phyloP scores from a whole-genome alignment of 345 rosid species.

The Moringa oleifera region DNA sequence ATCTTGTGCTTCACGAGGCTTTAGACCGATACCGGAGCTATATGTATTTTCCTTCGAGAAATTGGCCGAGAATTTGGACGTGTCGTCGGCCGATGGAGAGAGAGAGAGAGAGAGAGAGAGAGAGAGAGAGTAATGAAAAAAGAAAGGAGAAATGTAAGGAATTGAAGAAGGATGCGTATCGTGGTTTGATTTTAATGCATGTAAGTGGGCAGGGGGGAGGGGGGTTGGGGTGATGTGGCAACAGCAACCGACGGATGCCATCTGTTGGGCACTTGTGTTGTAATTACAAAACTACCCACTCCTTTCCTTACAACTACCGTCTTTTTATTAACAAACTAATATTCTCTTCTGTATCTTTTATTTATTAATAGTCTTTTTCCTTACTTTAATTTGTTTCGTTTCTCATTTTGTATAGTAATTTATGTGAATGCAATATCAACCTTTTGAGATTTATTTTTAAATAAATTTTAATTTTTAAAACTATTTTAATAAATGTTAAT shows the following conservation, averaged over 20 bases:
- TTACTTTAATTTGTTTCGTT: no score
- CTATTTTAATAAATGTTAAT: no score
- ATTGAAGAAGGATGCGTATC: conserved; percentile 5
- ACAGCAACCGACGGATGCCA: conserved; percentile 13
- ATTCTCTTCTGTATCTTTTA: no score
- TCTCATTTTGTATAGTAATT: no score
- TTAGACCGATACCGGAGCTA: background rate
- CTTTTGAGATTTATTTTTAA: no score
- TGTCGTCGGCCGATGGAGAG: conserved; percentile 29
- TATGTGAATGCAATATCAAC: no score
- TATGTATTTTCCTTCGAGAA: conserved; percentile 16
- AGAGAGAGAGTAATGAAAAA: background rate
- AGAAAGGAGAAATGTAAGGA: background rate
- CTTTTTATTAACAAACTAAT: no score
- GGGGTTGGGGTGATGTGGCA: conserved; percentile 31
- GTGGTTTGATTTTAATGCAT: conserved; percentile 20
- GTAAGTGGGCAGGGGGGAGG: conserved; percentile 3
- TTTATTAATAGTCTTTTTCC: no score
- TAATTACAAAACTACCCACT: background rate
- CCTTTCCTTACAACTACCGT: no score
- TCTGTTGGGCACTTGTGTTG: conserved; percentile 13
- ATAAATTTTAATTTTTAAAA: no score
- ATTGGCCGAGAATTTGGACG: conserved; percentile 11
- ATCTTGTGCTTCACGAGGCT: conserved; percentile 18
- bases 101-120: conserved; percentile 14